These are phyloP conservation scores for Backusella westeae DNA, from an alignment of 192 early-diverging fungal genomes.

Conservation along the genomic window DNA sequence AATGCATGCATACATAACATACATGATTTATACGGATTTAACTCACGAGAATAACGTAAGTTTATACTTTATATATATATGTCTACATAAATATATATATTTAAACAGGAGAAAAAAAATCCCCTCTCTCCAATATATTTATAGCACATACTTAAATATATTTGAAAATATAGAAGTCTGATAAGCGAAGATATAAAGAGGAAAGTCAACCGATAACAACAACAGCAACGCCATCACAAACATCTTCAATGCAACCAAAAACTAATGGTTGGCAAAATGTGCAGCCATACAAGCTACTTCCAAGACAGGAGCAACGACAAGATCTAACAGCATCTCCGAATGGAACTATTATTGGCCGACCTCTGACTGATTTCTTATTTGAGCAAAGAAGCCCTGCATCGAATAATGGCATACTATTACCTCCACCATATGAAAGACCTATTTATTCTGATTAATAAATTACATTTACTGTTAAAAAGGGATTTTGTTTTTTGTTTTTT, in stretches of 20 bases:
- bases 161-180: conserved; percentile 2
- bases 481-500: too few relatives aligned
- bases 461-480: not conserved
- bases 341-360: conserved; percentile 14
- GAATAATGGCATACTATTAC: not conserved
- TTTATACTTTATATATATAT: not conserved
- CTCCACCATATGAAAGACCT: not conserved
- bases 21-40: conserved; percentile 46
- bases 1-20: conserved; percentile 49
- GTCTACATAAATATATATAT: not conserved
- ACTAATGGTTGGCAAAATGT: conserved; percentile 1
- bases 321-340: not conserved
- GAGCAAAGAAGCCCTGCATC: not conserved
- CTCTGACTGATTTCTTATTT: conserved; percentile 24
- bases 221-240: not conserved
- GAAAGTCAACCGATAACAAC: not conserved
- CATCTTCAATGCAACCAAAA: not conserved
- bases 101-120: not conserved
- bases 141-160: not conserved
- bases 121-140: not conserved
- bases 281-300: not conserved
- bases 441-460: not conserved
- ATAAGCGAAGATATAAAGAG: not conserved
- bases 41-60: conserved; percentile 12
- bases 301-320: not conserved